phyloP scores from a whole-genome alignment of 345 rosid genomes.

The Odontarrhena argentea region DNA sequence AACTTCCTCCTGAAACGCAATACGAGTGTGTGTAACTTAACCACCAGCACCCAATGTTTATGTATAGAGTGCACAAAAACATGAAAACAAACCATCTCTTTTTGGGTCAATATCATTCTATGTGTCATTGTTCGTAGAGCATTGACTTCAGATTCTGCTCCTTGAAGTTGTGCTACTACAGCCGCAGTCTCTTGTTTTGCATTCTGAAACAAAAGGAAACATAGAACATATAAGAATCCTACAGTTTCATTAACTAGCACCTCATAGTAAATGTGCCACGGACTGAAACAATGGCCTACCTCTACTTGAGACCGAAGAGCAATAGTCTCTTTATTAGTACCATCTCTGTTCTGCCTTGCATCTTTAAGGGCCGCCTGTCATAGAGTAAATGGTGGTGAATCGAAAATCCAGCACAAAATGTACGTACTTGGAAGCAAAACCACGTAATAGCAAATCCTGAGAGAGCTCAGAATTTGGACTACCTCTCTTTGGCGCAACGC shows the following conservation, averaged over 20 bases:
- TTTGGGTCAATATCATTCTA: slow-evolving; percentile 95
- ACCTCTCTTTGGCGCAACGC: slow-evolving; percentile 98
- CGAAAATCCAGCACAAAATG: slow-evolving; percentile 19
- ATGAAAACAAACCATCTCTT: slow-evolving; percentile 86
- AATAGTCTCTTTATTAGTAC: slow-evolving; percentile 61
- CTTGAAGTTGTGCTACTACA: slow-evolving; percentile 59
- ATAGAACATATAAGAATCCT: slow-evolving; percentile 17
- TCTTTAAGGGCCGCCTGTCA: slow-evolving; percentile 90
- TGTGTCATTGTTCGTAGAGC: slow-evolving; percentile 85
- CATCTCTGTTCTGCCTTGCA: slow-evolving; percentile 64
- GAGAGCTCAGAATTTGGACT: slow-evolving; percentile 20
- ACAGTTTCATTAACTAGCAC: neutral
- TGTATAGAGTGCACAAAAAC: slow-evolving; percentile 16
- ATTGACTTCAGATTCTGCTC: slow-evolving; percentile 84
- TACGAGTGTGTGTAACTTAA: slow-evolving; percentile 28
- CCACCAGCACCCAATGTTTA: neutral
- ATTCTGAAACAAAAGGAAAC: slow-evolving; percentile 57
- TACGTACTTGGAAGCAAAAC: slow-evolving; percentile 22
- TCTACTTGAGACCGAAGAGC: slow-evolving; percentile 74
- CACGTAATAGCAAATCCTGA: slow-evolving; percentile 6
- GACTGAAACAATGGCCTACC: slow-evolving; percentile 45
- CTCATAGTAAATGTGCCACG: slow-evolving; percentile 20
- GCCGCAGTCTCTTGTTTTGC: slow-evolving; percentile 63
- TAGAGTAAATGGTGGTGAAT: slow-evolving; percentile 23
- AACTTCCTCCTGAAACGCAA: slow-evolving; percentile 89